A percentile compares a stretch with the other conserved stretches of the same genome.
phyloP scores from a whole-genome alignment of 164 flowering plant genomes.

The Warburgia ugandensis region DNA sequence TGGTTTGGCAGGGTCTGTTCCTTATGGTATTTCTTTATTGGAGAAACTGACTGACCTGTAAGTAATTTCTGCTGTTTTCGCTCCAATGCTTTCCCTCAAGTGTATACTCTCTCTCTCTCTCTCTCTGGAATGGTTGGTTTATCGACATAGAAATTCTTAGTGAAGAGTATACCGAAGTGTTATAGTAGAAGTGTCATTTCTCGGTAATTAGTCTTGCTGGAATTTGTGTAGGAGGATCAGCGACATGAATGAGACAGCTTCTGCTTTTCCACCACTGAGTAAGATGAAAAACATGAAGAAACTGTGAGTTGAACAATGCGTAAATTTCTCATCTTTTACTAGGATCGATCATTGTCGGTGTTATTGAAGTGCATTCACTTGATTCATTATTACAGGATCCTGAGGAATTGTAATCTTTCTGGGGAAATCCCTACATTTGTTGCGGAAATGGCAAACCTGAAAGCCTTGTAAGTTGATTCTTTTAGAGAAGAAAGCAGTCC shows the following conservation, averaged over 20 bases:
- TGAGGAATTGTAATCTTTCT: slow-evolving; percentile 54
- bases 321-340: background rate
- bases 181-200: background rate
- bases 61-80: no score
- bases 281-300: slow-evolving; percentile 27
- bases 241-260: slow-evolving; percentile 42
- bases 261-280: slow-evolving; percentile 38
- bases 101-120: no score
- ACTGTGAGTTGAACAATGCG: slow-evolving; percentile 37
- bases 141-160: no score
- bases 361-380: background rate
- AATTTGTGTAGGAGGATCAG: slow-evolving; percentile 56
- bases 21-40: slow-evolving; percentile 43
- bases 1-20: slow-evolving; percentile 67
- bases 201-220: no score
- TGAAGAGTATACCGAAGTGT: no score
- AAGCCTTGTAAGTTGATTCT: slow-evolving; percentile 7
- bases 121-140: no score
- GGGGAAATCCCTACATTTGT: slow-evolving; percentile 53
- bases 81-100: no score
- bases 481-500: no score
- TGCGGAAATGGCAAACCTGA: slow-evolving; percentile 30
- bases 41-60: slow-evolving; percentile 38
- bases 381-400: slow-evolving; percentile 25
- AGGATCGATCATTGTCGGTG: background rate